Percentiles rank a stretch among this genome's conserved stretches.
Evolutionary conservation across 768 basidiomycete genomes (phyloP).

Genomic region (Suillus clintonianus): DNA sequence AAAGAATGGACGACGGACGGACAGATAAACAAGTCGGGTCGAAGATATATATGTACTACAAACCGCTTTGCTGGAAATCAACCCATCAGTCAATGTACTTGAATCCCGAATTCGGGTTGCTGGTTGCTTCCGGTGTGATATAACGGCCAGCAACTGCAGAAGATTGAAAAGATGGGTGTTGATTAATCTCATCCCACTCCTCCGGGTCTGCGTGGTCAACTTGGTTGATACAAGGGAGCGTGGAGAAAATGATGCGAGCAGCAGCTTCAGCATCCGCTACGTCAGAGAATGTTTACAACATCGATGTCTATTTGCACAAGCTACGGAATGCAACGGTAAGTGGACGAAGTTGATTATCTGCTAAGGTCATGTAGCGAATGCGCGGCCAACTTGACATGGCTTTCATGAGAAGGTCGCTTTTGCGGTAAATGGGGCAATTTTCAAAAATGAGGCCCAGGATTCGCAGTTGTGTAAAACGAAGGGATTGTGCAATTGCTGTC

Average conservation of each 20-base stretch:
- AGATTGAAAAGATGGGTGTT: not conserved
- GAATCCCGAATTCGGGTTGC: not conserved
- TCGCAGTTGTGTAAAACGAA: not conserved
- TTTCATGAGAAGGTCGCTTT: not conserved
- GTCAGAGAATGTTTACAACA: not conserved
- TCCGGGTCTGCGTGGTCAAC: not conserved
- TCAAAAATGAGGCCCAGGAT: not conserved
- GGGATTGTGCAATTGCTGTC: not conserved
- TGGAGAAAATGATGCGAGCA: not conserved
- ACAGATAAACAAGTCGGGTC: no score
- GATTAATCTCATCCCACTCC: not conserved
- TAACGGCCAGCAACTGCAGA: not conserved
- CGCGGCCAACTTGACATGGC: not conserved
- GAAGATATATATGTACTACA: no score
- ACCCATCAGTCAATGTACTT: no score
- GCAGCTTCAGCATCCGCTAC: not conserved
- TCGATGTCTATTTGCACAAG: not conserved
- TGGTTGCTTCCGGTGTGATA: not conserved
- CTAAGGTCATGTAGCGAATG: not conserved
- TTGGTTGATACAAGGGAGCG: not conserved
- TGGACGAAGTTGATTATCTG: not conserved
- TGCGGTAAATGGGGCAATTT: not conserved
- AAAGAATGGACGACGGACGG: not conserved
- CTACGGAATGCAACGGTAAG: not conserved
- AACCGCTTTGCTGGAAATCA: no score